Conservation (phyloP, 345 rosid genomes). For the Fremontodendron californicum region DNA sequence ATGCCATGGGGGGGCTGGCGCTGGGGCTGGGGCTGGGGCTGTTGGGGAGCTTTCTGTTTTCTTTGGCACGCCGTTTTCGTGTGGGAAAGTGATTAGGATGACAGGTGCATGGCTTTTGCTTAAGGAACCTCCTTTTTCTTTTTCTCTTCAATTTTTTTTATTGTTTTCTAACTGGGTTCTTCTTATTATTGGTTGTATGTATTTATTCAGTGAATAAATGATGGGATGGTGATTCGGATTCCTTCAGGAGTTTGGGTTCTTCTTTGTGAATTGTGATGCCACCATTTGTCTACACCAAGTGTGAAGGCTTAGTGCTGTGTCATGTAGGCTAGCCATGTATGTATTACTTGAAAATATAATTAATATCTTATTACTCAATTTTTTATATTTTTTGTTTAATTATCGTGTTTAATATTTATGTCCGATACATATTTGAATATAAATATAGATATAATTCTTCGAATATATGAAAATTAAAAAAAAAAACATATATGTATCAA, state of each 20-base stretch:
- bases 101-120: neutral
- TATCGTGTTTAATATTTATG: too few relatives aligned
- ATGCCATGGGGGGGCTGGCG: neutral
- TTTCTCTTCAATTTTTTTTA: neutral
- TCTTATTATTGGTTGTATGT: neutral
- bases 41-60: neutral
- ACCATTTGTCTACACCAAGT: neutral
- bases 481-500: too few relatives aligned
- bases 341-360: neutral
- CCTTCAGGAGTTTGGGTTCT: neutral
- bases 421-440: too few relatives aligned
- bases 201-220: neutral
- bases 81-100: constrained; percentile 6
- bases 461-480: too few relatives aligned
- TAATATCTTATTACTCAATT: too few relatives aligned
- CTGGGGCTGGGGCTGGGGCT: neutral
- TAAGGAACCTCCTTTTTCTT: neutral
- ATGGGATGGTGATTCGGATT: neutral
- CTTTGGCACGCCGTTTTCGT: neutral
- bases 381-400: too few relatives aligned
- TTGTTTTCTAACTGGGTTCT: neutral
- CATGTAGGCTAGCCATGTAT: neutral
- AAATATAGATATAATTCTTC: too few relatives aligned
- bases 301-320: neutral
- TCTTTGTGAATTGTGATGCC: neutral